Conservation (phyloP, 805 yeast species). For the Yarrowia porcina region DNA sequence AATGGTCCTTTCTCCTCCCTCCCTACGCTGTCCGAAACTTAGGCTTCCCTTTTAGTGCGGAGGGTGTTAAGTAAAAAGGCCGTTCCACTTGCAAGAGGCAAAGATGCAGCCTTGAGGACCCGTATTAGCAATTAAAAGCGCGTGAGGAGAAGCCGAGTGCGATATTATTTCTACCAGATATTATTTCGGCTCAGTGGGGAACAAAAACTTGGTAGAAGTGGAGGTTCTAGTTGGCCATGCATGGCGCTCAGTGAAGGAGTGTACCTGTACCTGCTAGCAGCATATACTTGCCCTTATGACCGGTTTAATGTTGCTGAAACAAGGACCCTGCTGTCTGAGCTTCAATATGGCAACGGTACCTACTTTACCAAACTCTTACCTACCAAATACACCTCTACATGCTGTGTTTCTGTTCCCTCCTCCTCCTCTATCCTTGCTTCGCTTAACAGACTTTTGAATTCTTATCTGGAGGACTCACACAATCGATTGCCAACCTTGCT, state of each 20-base stretch:
- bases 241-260: too few species aligned
- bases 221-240: too few species aligned
- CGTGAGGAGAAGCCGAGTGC: background rate
- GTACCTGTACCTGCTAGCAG: too few species aligned
- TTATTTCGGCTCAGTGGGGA: too few species aligned
- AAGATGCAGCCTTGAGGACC: background rate
- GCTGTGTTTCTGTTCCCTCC: too few species aligned
- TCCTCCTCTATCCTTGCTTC: background rate
- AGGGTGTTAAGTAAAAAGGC: background rate
- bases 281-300: too few species aligned
- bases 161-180: background rate
- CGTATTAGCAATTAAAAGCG: background rate
- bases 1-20: background rate
- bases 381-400: too few species aligned
- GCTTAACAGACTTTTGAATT: background rate
- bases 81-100: background rate
- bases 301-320: too few species aligned
- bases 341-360: too few species aligned
- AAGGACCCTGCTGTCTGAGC: too few species aligned
- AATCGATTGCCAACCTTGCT: conserved; percentile 9
- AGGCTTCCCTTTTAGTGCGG: background rate
- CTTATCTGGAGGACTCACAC: background rate
- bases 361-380: too few species aligned
- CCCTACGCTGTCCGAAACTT: background rate
- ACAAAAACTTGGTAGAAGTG: too few species aligned